A percentile compares a stretch with the other conserved stretches of the same genome.
Evolutionary conservation across 192 early-diverging fungal genomes (phyloP).

Genomic region (Podila epigama): DNA sequence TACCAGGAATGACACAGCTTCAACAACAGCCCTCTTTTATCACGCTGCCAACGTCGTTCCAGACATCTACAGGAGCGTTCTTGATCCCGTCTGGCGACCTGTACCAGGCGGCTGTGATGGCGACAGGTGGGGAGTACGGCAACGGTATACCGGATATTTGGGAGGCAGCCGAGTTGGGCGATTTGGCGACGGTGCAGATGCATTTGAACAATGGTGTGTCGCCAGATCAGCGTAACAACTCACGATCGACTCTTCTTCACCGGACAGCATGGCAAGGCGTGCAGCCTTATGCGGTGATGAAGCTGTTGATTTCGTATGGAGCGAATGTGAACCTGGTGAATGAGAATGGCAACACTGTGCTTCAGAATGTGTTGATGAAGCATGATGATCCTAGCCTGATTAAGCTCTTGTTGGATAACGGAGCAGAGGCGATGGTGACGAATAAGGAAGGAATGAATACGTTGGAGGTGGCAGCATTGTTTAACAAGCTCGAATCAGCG

Average conservation of each 20-base stretch:
- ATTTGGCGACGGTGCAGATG: slow-evolving; percentile 19
- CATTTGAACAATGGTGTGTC: slow-evolving; percentile 37
- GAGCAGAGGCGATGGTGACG: slow-evolving; percentile 23
- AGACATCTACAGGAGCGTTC: neutral
- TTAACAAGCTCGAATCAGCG: slow-evolving; percentile 31
- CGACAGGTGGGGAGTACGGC: neutral
- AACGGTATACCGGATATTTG: slow-evolving; percentile 25
- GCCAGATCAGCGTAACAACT: slow-evolving; percentile 29
- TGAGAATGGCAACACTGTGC: slow-evolving; percentile 39
- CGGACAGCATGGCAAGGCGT: slow-evolving; percentile 28
- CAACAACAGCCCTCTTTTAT: slow-evolving; percentile 15
- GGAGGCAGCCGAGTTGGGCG: slow-evolving; percentile 31
- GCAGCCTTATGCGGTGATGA: slow-evolving; percentile 28
- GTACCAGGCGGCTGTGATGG: neutral
- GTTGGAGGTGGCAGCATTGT: slow-evolving; percentile 27
- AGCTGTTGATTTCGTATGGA: slow-evolving; percentile 31
- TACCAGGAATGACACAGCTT: neutral
- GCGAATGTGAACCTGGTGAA: slow-evolving; percentile 43
- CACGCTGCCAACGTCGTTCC: slow-evolving; percentile 9
- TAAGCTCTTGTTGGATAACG: slow-evolving; percentile 36
- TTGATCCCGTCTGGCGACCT: slow-evolving; percentile 8
- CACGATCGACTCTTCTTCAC: slow-evolving; percentile 34
- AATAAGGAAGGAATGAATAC: slow-evolving; percentile 47
- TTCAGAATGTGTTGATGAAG: slow-evolving; percentile 46
- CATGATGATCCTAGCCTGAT: slow-evolving; percentile 39